A percentile compares a stretch with the other conserved stretches of the same genome.
These are phyloP conservation scores for Dioscorea zingiberensis DNA, from an alignment of 106 monocot genomes.

Conservation along the genomic window DNA sequence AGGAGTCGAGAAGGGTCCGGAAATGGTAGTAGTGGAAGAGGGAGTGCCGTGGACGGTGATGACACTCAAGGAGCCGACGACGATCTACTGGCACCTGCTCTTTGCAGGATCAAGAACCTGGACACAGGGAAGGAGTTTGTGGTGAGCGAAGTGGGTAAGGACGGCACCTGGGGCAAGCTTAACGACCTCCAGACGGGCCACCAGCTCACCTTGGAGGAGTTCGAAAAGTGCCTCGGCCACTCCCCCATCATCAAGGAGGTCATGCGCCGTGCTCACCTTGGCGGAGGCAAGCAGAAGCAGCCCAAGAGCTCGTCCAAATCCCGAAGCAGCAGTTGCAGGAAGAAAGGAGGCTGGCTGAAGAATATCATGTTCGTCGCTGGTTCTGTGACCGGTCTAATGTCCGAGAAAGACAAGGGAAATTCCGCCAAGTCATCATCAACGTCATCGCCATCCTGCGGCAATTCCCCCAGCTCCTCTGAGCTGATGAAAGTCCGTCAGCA, in stretches of 20 bases:
- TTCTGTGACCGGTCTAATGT: slow-evolving; percentile 52
- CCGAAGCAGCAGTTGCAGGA: slow-evolving; percentile 17
- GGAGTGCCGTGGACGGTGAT: neutral
- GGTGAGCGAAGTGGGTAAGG: slow-evolving; percentile 38
- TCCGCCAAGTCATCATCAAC: too few relatives aligned
- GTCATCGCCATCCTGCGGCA: neutral
- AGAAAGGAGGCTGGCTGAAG: slow-evolving; percentile 77
- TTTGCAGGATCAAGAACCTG: slow-evolving; percentile 63
- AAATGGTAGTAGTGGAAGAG: too few relatives aligned
- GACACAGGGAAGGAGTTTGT: slow-evolving; percentile 85
- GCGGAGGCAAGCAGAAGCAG: neutral
- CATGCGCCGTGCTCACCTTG: slow-evolving; percentile 43
- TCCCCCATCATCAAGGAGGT: slow-evolving; percentile 79
- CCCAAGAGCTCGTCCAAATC: neutral
- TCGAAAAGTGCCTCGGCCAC: slow-evolving; percentile 62
- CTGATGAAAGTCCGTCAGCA: slow-evolving; percentile 74
- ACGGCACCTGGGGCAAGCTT: slow-evolving; percentile 35
- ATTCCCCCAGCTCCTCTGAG: slow-evolving; percentile 17
- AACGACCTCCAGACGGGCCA: slow-evolving; percentile 55
- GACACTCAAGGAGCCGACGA: neutral
- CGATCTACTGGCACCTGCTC: too few relatives aligned
- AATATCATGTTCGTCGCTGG: slow-evolving; percentile 76
- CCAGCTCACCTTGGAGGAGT: slow-evolving; percentile 70
- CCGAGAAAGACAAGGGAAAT: slow-evolving; percentile 45
- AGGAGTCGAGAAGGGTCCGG: neutral